Percentiles rank a stretch among this genome's conserved stretches.
phyloP scores from a whole-genome alignment of 306 rosid species.

The Castanea crenata region DNA sequence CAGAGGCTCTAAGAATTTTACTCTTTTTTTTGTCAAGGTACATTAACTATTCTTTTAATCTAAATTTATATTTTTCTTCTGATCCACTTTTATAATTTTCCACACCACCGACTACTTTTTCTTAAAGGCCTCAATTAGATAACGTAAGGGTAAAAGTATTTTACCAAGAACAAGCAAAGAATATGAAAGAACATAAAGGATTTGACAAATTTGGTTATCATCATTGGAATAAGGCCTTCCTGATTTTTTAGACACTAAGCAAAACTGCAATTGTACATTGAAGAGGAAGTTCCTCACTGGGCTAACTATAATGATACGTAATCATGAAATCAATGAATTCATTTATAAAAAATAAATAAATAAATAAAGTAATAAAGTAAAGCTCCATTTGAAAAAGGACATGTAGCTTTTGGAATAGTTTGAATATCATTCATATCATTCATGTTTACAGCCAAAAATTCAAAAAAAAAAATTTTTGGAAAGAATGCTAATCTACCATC shows the following conservation, averaged over 20 bases:
- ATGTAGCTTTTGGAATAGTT: too few species aligned
- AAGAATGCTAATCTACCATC: too few species aligned
- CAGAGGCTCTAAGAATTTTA: too few species aligned
- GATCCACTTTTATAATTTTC: not conserved
- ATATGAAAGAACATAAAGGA: not conserved
- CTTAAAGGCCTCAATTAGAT: not conserved
- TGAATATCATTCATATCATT: too few species aligned
- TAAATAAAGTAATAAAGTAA: too few species aligned
- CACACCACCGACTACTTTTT: not conserved
- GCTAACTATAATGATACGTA: too few species aligned
- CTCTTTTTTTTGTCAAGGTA: not conserved
- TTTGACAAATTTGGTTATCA: not conserved
- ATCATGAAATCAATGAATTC: too few species aligned
- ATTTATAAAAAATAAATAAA: too few species aligned
- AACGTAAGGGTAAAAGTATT: not conserved
- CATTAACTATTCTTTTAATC: slow-evolving; percentile 18
- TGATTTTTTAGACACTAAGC: not conserved
- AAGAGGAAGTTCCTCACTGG: not conserved
- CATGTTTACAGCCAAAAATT: too few species aligned
- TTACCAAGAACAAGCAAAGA: slow-evolving; percentile 43
- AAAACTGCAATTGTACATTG: not conserved
- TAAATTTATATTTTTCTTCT: not conserved
- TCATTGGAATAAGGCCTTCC: not conserved
- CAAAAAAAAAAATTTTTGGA: too few species aligned
- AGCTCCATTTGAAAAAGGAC: too few species aligned